Percentiles rank a stretch among this genome's conserved stretches.
Evolutionary conservation across 768 basidiomycete species (phyloP).

Genomic region (Pleurotus sapidus): DNA sequence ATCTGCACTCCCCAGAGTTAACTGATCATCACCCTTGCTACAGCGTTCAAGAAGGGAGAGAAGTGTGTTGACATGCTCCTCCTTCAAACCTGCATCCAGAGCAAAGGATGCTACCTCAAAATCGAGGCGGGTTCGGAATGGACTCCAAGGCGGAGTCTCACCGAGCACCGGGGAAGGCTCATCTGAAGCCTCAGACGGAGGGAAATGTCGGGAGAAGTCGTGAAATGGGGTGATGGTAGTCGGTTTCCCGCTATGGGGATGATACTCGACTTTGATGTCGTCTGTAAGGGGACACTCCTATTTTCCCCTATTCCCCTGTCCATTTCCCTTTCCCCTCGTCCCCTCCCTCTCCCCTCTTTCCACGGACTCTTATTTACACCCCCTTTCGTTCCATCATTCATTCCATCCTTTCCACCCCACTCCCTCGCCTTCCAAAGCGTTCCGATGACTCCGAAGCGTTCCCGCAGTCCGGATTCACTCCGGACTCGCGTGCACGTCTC

Average conservation of each 20-base stretch:
- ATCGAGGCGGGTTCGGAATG: constrained; percentile 20
- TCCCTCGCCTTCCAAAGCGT: no score
- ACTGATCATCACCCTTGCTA: neutral
- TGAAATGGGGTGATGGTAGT: constrained; percentile 1
- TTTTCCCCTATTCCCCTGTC: no score
- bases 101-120: constrained; percentile 25
- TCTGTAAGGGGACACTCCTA: no score
- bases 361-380: no score
- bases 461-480: no score
- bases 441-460: no score
- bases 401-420: no score
- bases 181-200: constrained; percentile 5
- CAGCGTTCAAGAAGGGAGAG: constrained; percentile 14
- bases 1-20: constrained; percentile 10
- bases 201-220: no score
- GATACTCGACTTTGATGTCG: constrained; percentile 20
- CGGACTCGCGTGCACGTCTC: no score
- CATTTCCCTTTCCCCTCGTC: no score
- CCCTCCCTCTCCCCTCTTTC: no score
- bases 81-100: constrained; percentile 17
- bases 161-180: neutral
- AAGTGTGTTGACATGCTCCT: constrained; percentile 13
- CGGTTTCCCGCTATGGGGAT: constrained; percentile 15
- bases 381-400: no score
- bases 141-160: constrained; percentile 19